Evolutionary conservation across 2,329 filamentous ascomycete genomes (phyloP).

Genomic region (Fusarium dlaminii): DNA sequence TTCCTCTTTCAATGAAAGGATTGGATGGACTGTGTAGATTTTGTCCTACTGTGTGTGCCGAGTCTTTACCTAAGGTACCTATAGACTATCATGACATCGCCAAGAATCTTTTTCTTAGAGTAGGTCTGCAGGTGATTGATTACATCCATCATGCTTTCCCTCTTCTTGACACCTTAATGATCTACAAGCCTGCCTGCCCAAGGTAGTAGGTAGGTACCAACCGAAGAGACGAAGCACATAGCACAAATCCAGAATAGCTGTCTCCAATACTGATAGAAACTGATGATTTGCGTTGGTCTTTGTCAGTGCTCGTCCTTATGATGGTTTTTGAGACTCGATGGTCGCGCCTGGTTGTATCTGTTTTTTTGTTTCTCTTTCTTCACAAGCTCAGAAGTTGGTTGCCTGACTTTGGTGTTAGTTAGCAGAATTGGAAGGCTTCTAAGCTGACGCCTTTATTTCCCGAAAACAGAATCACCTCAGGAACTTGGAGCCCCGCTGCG

Average conservation of each 20-base stretch:
- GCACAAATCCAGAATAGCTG: background rate
- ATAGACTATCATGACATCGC: slow-evolving; percentile 7
- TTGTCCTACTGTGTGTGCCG: background rate
- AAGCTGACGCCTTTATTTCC: slow-evolving; percentile 16
- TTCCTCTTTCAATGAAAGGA: background rate
- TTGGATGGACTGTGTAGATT: slow-evolving; percentile 3
- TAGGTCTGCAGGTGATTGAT: slow-evolving; percentile 4
- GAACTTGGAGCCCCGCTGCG: slow-evolving; percentile 3
- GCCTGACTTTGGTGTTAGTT: slow-evolving; percentile 6
- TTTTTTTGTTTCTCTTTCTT: background rate
- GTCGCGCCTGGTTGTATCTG: background rate
- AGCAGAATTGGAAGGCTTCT: background rate
- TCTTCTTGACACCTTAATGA: background rate
- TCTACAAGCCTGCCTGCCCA: background rate
- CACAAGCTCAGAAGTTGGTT: background rate
- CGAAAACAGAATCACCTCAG: slow-evolving; percentile 33
- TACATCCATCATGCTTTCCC: background rate
- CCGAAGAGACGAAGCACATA: background rate
- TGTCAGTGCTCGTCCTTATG: background rate
- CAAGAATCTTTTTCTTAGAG: background rate
- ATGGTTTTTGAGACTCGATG: background rate
- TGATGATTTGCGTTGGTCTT: background rate
- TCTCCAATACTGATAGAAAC: background rate
- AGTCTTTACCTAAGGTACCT: background rate
- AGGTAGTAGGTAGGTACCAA: background rate